Conservation (phyloP, 441 rosid species). For the Gossypium gossypioides region DNA sequence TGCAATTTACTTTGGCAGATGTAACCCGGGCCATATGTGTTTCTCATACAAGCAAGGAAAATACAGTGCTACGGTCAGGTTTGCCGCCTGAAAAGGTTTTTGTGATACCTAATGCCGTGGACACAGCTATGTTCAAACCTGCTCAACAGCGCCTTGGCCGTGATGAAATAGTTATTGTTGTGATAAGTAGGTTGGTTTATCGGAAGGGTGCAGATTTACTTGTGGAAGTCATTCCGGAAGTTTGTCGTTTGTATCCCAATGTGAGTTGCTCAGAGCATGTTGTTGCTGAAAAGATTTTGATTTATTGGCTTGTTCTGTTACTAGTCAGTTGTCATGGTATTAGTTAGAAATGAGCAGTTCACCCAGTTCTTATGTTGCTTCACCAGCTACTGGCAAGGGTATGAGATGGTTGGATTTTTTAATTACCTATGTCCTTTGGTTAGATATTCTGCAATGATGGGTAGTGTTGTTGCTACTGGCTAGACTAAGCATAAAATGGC, state of each 20-base stretch:
- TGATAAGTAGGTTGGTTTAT: conserved; percentile 90
- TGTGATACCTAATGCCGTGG: conserved; percentile 92
- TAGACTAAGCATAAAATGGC: not conserved
- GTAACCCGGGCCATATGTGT: conserved; percentile 92
- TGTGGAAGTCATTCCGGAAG: conserved; percentile 91
- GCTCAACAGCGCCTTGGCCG: conserved; percentile 42
- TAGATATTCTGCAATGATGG: not conserved
- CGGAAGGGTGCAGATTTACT: conserved; percentile 95
- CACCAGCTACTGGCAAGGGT: not conserved
- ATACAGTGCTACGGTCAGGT: conserved; percentile 82
- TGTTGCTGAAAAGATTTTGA: not conserved
- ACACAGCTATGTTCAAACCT: conserved; percentile 92
- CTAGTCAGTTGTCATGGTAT: not conserved
- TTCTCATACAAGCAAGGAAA: conserved; percentile 94
- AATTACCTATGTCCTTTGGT: not conserved
- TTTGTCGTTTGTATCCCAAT: conserved; percentile 59
- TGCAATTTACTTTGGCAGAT: conserved; percentile 88
- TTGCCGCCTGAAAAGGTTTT: conserved; percentile 75
- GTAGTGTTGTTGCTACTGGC: not conserved
- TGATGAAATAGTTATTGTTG: conserved; percentile 68
- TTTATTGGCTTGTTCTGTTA: not conserved
- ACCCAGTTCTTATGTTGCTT: not conserved
- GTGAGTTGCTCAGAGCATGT: conserved; percentile 36
- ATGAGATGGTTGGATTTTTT: conserved; percentile 1
- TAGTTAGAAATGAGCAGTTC: not conserved